phyloP scores from a whole-genome alignment of 345 rosid genomes.

The Nasturtium officinale region DNA sequence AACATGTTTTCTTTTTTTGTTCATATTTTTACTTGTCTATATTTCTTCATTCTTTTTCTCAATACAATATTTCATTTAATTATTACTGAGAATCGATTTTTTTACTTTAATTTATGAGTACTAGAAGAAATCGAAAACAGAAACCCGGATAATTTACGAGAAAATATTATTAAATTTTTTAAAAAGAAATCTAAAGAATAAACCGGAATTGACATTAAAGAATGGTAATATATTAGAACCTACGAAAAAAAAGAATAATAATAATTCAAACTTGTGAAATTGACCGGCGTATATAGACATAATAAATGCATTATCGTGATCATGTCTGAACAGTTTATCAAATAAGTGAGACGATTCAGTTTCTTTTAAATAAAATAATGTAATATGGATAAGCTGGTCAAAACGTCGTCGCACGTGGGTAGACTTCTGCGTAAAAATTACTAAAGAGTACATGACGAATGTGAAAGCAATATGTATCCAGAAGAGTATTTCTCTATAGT shows the following conservation, averaged over 20 bases:
- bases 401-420: conserved; percentile 27
- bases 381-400: not conserved
- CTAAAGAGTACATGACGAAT: conserved; percentile 3
- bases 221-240: not conserved
- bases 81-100: not conserved
- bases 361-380: not conserved
- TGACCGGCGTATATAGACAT: conserved; percentile 11
- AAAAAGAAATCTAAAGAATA: too few relatives aligned
- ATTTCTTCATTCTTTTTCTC: conserved; percentile 20
- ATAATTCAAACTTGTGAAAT: conserved; percentile 15
- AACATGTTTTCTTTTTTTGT: not conserved
- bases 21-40: not conserved
- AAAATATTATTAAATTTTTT: too few relatives aligned
- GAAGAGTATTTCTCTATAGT: not conserved
- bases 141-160: not conserved
- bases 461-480: not conserved
- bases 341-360: not conserved
- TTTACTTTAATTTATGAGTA: not conserved
- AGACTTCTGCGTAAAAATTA: not conserved
- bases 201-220: not conserved
- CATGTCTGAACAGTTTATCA: not conserved
- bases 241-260: not conserved
- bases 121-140: not conserved
- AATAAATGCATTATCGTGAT: conserved; percentile 12
- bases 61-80: not conserved